Evolutionary conservation across 1,284 basidiomycete genomes (phyloP).

Genomic region (Austroboletus olivaceoglutinosus): DNA sequence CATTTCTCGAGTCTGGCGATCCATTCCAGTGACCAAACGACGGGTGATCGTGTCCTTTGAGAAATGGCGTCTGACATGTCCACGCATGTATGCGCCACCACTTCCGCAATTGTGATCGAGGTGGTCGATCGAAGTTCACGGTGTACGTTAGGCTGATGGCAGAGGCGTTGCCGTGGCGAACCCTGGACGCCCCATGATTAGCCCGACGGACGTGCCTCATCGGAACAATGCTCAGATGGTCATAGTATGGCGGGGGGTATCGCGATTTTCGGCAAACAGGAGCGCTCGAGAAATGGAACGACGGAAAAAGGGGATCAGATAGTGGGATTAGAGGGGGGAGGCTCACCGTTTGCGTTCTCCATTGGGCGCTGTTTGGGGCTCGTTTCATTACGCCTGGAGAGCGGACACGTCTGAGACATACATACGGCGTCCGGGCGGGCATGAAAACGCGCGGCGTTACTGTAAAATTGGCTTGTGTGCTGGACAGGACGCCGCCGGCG

Average conservation of each 20-base stretch:
- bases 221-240: neutral
- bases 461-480: too few species aligned
- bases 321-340: constrained; percentile 6
- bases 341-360: neutral
- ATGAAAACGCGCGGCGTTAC: too few species aligned
- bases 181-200: neutral
- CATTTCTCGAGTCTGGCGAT: neutral
- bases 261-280: neutral
- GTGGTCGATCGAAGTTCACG: constrained; percentile 3
- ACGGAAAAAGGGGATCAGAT: neutral
- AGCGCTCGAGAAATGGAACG: neutral
- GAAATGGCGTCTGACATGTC: neutral
- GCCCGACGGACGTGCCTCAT: neutral
- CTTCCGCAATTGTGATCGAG: constrained; percentile 2
- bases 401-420: neutral
- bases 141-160: constrained; percentile 2
- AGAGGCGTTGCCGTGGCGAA: constrained; percentile 13
- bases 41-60: neutral
- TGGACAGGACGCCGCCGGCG: too few species aligned
- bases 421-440: too few species aligned
- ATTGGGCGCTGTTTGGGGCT: neutral
- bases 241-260: neutral
- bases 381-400: constrained; percentile 15
- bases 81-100: neutral
- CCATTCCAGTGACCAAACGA: neutral